A percentile compares a stretch with the other conserved stretches of the same genome.
Conservation (phyloP, 192 early-diverging fungal genomes). For the Rhizophagus prolifer region DNA sequence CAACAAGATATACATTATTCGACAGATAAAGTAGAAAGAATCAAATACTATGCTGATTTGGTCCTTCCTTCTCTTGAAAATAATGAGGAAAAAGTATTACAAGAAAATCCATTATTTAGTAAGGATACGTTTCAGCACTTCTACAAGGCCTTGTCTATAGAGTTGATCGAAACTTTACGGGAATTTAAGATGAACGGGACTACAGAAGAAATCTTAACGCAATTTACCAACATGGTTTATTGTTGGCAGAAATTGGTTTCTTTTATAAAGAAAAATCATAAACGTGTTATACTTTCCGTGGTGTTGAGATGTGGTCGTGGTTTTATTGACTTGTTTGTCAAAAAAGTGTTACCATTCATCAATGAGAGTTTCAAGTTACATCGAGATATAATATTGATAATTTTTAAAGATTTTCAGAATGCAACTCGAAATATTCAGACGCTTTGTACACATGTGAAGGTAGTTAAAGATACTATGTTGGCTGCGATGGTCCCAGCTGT, state of each 20-base stretch:
- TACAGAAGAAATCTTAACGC: conserved; percentile 31
- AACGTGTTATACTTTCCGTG: conserved; percentile 44
- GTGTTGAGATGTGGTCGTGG: conserved; percentile 46
- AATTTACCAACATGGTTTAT: conserved; percentile 38
- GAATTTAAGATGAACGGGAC: conserved; percentile 35
- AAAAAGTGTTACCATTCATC: conserved; percentile 48
- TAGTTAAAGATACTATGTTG: conserved; percentile 58
- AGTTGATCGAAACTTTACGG: conserved; percentile 33
- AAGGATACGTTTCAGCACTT: conserved; percentile 35
- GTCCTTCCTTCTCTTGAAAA: conserved; percentile 44
- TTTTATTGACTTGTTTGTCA: conserved; percentile 58
- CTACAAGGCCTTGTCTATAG: conserved; percentile 38
- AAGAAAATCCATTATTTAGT: conserved; percentile 43
- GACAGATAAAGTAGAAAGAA: conserved; percentile 34
- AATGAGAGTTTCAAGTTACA: conserved; percentile 48
- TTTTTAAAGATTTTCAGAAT: conserved; percentile 53
- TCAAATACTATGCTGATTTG: conserved; percentile 38
- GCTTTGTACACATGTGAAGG: conserved; percentile 78
- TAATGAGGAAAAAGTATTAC: conserved; percentile 33
- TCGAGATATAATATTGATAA: conserved; percentile 40
- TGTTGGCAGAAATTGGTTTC: conserved; percentile 47
- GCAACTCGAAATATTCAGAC: conserved; percentile 56
- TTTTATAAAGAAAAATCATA: conserved; percentile 50
- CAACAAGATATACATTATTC: conserved; percentile 44
- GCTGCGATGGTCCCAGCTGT: conserved; percentile 65